Base-by-base conservation (phyloP, 306 rosid genomes). In the Begonia loranthoides region DNA sequence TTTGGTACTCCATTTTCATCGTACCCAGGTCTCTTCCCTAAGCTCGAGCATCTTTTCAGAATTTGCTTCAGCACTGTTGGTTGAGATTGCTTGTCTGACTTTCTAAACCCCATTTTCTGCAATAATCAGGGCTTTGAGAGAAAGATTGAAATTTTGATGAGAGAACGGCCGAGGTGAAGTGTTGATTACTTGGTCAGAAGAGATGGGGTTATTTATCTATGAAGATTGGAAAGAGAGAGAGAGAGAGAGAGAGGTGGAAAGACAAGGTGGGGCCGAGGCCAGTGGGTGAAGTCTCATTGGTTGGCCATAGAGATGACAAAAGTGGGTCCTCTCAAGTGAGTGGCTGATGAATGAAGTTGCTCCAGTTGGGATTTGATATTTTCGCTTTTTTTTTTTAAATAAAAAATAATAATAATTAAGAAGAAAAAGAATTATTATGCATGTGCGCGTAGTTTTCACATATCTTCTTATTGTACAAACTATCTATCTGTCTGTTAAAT, bases 231-330 rank as follows among this genome's bases (percentile, higher is more conserved):
- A 9, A 43, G 15, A 43, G 15, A 43, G 15, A 43, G 15, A 43
- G 13, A 43, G 45, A 41, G 45, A 1, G 45, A 12, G 13, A 10
- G 47, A 43, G 47, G 2, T 43, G 47, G 15, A 38, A 40, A 46
- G 45, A 54, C 51, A 57, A 24, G 54, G 63, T 58, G 63, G 63
- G 63, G 47, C 54, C 52, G 49, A 15, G 17, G 63, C 63, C 36
- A 58, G 33, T 9, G 54, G 63, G 36, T 1, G 45, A 15, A 15
- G 63, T 58, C 54, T 50, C 28, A 41, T 47, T 58, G 48, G 63
- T 58, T 58, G 46, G 63, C 2, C 47, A 45, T 58, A 14, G 46
- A 15, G 38, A 47, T 48, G 54, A 58, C 62, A 48, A 6, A 10
- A 34, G 9, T 17, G 62, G 62, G 10, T 52, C 62, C 54, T 58